Evolutionary conservation across 1,284 basidiomycete species (phyloP), one percentile per base, ranked within the genome.

Genomic region (Heterobasidion parviporum): DNA sequence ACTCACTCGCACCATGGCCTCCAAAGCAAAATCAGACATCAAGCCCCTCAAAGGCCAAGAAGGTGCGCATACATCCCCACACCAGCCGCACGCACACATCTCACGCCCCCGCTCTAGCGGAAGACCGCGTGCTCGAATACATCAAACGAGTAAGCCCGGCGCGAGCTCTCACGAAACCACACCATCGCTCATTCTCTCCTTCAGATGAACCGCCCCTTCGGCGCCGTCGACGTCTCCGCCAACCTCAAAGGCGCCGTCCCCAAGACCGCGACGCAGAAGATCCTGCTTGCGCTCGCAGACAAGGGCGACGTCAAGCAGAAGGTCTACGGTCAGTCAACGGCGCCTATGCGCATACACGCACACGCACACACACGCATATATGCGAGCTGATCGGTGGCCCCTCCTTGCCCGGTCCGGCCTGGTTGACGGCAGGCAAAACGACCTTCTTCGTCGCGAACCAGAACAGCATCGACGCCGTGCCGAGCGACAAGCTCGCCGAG

Each of bases 221-320:
- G 85, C n/a, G 85, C 83, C 61, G 92, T 92, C 41, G 92, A 94
- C 66, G 85, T 95, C 2, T 79, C 89, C 14, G 88, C 90, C 15
- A 95, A 96, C 68, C 74, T 95, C 45, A 94, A 93, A 68, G 88
- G 89, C 54, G 83, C 85, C 9, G 85, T 95, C 1, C 83, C 89
- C 8, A 94, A 94, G 68, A 72, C 89, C 0, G 77, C 84, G 8
- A 85, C 85, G 0, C 90, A 92, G 67, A 94, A 94, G 72, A 87
- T 94, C 50, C 77, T 94, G 12, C 73, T 81, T 1, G 71, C 81
- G 0, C 79, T 94, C 12, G 85, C 92, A 0, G 90, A 92, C 60
- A 89, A 82, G 65, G 86, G 87, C 10, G 77, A 81, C 48, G 74
- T 92, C 16, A 78, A 83, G 0, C 86, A 89, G 66, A 92, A 92